Evolutionary conservation across 805 yeast species (phyloP).

Genomic region (Starmerella bacillaris): DNA sequence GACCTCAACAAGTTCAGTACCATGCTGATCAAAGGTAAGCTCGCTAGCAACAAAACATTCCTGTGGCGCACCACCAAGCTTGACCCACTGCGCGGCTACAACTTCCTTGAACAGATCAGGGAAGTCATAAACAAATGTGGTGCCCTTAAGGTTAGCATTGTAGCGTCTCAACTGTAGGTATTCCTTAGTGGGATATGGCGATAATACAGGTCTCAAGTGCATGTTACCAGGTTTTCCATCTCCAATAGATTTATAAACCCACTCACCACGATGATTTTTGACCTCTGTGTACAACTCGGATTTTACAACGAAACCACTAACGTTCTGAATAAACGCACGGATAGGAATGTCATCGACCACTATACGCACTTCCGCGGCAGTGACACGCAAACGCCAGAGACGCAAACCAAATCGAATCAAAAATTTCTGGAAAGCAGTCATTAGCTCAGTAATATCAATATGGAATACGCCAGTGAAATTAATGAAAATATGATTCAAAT

Average conservation of each 20-base stretch:
- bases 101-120: conserved; percentile 97
- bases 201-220: conserved; percentile 90
- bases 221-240: conserved; percentile 64
- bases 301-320: conserved; percentile 91
- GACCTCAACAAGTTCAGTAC: conserved; percentile 63
- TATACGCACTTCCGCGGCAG: conserved; percentile 94
- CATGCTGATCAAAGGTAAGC: conserved; percentile 67
- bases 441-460: conserved; percentile 87
- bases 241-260: conserved; percentile 93
- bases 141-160: conserved; percentile 95
- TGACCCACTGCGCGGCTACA: conserved; percentile 62
- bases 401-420: conserved; percentile 94
- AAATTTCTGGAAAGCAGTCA: conserved; percentile 94
- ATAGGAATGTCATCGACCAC: conserved; percentile 92
- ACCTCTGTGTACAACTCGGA: conserved; percentile 90
- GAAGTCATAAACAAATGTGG: conserved; percentile 96
- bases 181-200: conserved; percentile 96
- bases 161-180: conserved; percentile 97
- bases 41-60: conserved; percentile 66
- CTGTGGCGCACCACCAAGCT: conserved; percentile 32
- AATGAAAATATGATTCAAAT: conserved; percentile 89
- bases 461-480: conserved; percentile 93
- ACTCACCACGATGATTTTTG: conserved; percentile 78
- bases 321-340: conserved; percentile 90
- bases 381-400: conserved; percentile 87